Percentiles rank a stretch among this genome's conserved stretches.
Evolutionary conservation across 139 green algal genomes (phyloP).

Genomic region (Coelastrella sp.): DNA sequence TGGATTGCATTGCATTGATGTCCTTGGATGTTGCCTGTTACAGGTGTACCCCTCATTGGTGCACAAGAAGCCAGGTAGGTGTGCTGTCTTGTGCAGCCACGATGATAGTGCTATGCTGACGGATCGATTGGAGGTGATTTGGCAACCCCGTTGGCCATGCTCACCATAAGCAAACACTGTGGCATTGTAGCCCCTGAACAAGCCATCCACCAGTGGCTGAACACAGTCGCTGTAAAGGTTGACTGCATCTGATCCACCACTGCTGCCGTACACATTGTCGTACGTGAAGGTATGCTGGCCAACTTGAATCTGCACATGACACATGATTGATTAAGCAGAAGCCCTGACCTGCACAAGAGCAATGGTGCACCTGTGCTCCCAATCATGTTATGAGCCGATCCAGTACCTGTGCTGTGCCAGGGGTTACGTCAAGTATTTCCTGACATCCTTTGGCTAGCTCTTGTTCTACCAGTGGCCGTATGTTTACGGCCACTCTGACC

Average conservation of each 20-base stretch:
- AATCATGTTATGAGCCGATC: no score
- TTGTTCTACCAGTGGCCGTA: conserved; percentile 83
- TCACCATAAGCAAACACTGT: conserved; percentile 83
- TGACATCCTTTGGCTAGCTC: conserved; percentile 82
- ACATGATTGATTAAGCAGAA: not conserved
- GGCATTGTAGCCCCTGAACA: conserved; percentile 94
- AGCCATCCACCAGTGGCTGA: conserved; percentile 82
- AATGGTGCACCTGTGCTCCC: no score
- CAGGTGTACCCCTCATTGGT: no score
- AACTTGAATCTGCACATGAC: conserved; percentile 14
- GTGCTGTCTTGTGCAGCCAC: no score
- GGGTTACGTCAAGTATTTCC: conserved; percentile 72
- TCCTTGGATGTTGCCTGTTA: no score
- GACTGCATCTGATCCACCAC: conserved; percentile 47
- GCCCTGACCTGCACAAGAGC: no score
- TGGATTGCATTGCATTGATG: no score
- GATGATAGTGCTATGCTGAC: no score
- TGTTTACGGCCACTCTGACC: conserved; percentile 83
- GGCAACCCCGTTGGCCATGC: no score
- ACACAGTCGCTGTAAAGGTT: conserved; percentile 83
- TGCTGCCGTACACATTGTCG: conserved; percentile 85
- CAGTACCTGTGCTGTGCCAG: conserved; percentile 82
- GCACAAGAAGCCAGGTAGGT: no score
- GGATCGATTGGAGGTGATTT: no score
- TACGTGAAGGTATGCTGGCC: conserved; percentile 82